Evolutionary conservation across 768 basidiomycete genomes (phyloP).

Genomic region (Termitomyces titanicus): DNA sequence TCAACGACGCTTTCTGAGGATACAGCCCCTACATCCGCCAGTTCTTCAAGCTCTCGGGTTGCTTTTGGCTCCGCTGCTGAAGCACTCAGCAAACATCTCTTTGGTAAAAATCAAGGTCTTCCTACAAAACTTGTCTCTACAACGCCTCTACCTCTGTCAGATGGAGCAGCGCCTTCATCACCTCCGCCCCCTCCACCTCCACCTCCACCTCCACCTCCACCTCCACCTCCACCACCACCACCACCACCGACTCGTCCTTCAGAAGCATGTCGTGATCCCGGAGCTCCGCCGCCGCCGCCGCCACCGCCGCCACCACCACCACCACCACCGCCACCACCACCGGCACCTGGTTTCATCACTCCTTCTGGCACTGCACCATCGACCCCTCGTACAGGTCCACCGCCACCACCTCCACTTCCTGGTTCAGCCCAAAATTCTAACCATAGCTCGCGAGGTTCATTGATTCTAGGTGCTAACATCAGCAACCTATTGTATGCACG

Average conservation of each 20-base stretch:
- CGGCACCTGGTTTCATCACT: slow-evolving; percentile 23
- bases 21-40: slow-evolving; percentile 53
- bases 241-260: slow-evolving; percentile 23
- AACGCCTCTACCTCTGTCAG: slow-evolving; percentile 23
- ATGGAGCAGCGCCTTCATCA: slow-evolving; percentile 8
- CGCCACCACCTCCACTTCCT: slow-evolving; percentile 38
- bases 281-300: slow-evolving; percentile 29
- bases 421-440: slow-evolving; percentile 30
- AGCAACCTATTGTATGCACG: slow-evolving; percentile 57
- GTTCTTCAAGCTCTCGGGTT: slow-evolving; percentile 38
- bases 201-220: background rate
- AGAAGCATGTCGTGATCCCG: slow-evolving; percentile 21
- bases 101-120: slow-evolving; percentile 43
- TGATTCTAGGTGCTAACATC: slow-evolving; percentile 55
- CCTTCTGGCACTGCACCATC: slow-evolving; percentile 17
- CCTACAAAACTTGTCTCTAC: slow-evolving; percentile 29
- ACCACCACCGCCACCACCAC: slow-evolving; percentile 34
- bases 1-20: slow-evolving; percentile 46
- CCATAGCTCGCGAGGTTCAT: slow-evolving; percentile 48
- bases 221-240: background rate
- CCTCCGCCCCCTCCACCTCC: background rate
- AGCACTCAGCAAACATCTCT: slow-evolving; percentile 56
- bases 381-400: slow-evolving; percentile 25
- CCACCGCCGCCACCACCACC: too few relatives aligned
- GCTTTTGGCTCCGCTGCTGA: slow-evolving; percentile 54